Evolutionary conservation across 768 basidiomycete genomes (phyloP).

Genomic region (Termitomyces sp.): DNA sequence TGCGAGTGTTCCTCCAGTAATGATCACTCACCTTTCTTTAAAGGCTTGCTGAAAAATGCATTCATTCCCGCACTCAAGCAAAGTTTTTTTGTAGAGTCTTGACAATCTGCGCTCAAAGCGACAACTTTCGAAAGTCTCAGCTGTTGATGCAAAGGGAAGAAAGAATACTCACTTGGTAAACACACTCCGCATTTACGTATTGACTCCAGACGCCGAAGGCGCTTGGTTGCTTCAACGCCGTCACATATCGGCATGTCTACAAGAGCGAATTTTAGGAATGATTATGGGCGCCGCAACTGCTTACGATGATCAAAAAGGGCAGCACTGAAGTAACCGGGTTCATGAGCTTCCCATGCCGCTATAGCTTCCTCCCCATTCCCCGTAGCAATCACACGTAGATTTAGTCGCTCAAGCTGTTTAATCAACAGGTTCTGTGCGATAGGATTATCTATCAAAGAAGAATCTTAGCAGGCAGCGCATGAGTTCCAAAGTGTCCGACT

Average conservation of each 20-base stretch:
- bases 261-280: not conserved
- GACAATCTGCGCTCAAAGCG: conserved; percentile 73
- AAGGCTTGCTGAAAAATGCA: conserved; percentile 69
- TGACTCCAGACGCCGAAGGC: conserved; percentile 54
- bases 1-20: not conserved
- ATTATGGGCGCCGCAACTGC: conserved; percentile 12
- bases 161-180: conserved; percentile 49
- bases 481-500: conserved; percentile 1
- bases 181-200: conserved; percentile 46
- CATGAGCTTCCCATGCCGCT: conserved; percentile 64
- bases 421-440: conserved; percentile 66
- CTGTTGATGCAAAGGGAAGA: not conserved
- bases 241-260: conserved; percentile 81
- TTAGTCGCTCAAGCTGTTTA: conserved; percentile 61
- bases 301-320: conserved; percentile 76
- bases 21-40: conserved; percentile 47
- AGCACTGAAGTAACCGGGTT: conserved; percentile 64
- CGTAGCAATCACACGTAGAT: conserved; percentile 59
- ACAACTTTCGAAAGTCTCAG: conserved; percentile 41
- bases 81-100: conserved; percentile 71
- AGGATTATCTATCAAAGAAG: conserved; percentile 52
- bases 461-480: not conserved
- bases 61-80: conserved; percentile 83
- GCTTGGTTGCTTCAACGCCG: conserved; percentile 71
- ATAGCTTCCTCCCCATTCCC: conserved; percentile 69